phyloP scores from a whole-genome alignment of 805 yeast species.

The Myxozyma nipponensis region DNA sequence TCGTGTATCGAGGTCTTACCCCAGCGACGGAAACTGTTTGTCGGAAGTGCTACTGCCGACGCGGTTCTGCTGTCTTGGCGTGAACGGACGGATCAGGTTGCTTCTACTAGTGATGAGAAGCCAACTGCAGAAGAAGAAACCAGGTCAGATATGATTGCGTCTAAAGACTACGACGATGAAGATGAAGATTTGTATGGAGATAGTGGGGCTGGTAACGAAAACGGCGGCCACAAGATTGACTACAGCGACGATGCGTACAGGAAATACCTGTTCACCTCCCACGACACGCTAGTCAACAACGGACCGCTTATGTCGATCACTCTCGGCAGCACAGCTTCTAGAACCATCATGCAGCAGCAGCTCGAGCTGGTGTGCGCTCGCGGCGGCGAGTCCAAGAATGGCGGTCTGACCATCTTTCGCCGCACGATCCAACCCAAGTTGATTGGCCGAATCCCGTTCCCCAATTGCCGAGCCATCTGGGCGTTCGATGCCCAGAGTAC shows the following conservation, averaged over 20 bases:
- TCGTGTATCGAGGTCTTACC: constrained; percentile 13
- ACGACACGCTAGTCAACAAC: constrained; percentile 56
- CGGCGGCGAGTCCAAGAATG: constrained; percentile 52
- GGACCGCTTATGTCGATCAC: constrained; percentile 75
- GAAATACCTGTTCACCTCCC: constrained; percentile 42
- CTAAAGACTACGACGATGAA: constrained; percentile 29
- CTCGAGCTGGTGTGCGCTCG: constrained; percentile 62
- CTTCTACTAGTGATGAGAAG: not conserved
- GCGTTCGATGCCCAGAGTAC: constrained; percentile 43
- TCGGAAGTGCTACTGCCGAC: constrained; percentile 60
- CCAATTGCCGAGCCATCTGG: constrained; percentile 76
- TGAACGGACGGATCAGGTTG: not conserved
- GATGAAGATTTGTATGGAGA: constrained; percentile 30
- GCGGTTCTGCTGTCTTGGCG: constrained; percentile 48
- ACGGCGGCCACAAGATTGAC: constrained; percentile 14
- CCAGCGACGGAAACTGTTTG: constrained; percentile 43
- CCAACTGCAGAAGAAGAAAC: not conserved
- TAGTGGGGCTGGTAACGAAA: constrained; percentile 6
- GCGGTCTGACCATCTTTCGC: constrained; percentile 57
- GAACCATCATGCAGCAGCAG: not conserved
- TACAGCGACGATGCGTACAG: constrained; percentile 32
- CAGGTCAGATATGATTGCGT: not conserved
- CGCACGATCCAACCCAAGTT: constrained; percentile 68
- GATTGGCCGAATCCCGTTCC: constrained; percentile 61
- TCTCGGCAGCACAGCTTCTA: constrained; percentile 42